Evolutionary conservation across 805 yeast species (phyloP), one percentile per base, ranked within the genome.

Genomic region (Myxozyma kluyveri): DNA sequence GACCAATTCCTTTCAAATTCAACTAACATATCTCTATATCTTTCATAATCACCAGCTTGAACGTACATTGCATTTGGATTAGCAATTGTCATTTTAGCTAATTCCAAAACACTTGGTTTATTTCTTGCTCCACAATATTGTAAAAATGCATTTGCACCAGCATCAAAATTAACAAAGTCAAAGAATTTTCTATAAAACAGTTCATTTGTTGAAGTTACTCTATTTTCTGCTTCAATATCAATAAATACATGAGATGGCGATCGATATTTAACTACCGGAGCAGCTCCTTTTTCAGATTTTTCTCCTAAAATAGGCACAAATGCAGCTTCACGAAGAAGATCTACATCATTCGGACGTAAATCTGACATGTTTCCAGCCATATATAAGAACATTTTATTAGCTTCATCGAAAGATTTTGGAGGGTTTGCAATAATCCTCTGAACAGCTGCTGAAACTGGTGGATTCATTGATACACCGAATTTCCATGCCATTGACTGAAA

Each of bases 121-220:
- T 63, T 63, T 3, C 69, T 52, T 2, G 70, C 67, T 1, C 74
- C 74, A 14, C 70, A 52, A 4, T 46, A 49, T 12, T 47, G 47
- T 26, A 71, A 54, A 49, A 71, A 71, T 1, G 71, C 68, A 14
- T 45, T 47, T 3, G 71, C 63, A 4, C 58, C 51, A 3, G 50
- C 41, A 2, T 61, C 54, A 39, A 60, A 52, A 10, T 35, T 32
- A 29, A 65, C 62, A 49, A 62, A 67, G 42, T 62, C 65, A 46
- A 67, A 67, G 27, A 65, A 58, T 5, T 47, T 57, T 17, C 55
- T 45, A 42, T 61, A 65, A 42, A 60, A 52, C 26, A 47, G 40
- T 5, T 49, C 49, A 14, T 26, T 37, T 12, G 24, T 17, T 18
- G 17, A 9, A 2, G 26, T n/a, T 1, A 17, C n/a, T 9, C 44